Base-by-base conservation (phyloP, 192 early-diverging fungal genomes). In the Rhizophagus prolifer region DNA sequence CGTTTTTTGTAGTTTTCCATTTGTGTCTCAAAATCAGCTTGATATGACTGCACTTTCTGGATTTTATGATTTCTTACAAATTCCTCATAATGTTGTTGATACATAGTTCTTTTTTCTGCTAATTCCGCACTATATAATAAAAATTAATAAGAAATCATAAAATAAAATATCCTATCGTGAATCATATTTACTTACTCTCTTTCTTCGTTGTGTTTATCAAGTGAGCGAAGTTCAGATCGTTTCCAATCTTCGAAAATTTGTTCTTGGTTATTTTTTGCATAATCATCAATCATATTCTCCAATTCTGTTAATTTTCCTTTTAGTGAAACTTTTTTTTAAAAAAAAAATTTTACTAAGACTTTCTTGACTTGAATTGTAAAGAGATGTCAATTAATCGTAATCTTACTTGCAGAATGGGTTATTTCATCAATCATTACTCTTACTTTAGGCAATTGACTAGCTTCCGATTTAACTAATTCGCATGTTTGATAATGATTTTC, bases 1-100 rank as follows among this genome's bases (percentile, higher is more conserved):
- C 61, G n/a, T 26, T 63, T 76, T 36, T 46, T 26, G 65, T 76
- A 76, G 47, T 58, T 67, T 58, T 76, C 64, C 75, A 76, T 76
- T 41, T 76, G 75, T 21, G 47, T 46, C 25, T 76, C 75, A 36
- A 76, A 76, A 67, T 76, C 61, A 28, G 72, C 34, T 47, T 74
- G 72, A 46, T 74, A 74, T 41, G 28, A 3, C 14, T 74, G 60
- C 8, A 44, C 36, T 41, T 47, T 74, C 46, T 74, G 60, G 23
- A 46, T 25, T 25, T 63, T 30, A 62, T 60, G 28, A 74, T 63
- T 74, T 9, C 28, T 16, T 6, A 46, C 7, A 26, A 74, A 61
- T 28, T 74, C 72, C 46, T 62, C 60, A 46, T 63, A 44, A 44
- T 74, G 72, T 74, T 74, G 23, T 8, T 44, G 59, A 46, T 74